These are phyloP conservation scores for Acidomyces sp. DNA, from an alignment of 495 filamentous ascomycete genomes.

Conservation along the genomic window DNA sequence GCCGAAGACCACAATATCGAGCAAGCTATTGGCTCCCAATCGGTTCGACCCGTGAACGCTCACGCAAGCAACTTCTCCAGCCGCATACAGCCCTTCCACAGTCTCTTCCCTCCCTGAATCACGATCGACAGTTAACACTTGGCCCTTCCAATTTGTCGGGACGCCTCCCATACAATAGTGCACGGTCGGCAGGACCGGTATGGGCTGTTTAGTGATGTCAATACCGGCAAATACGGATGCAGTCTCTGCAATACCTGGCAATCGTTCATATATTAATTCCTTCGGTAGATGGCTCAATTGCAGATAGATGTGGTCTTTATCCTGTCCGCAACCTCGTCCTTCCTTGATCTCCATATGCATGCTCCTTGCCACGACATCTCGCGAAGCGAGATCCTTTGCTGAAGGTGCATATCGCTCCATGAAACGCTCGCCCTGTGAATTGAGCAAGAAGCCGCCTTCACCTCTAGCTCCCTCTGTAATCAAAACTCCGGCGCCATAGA, in stretches of 20 bases:
- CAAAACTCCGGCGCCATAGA: conserved; percentile 93
- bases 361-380: conserved; percentile 91
- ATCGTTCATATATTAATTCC: conserved; percentile 84
- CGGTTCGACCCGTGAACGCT: conserved; percentile 96
- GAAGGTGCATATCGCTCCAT: conserved; percentile 97
- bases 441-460: conserved; percentile 93
- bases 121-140: conserved; percentile 77
- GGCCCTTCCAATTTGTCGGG: conserved; percentile 90
- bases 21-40: conserved; percentile 91
- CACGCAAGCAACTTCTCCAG: conserved; percentile 92
- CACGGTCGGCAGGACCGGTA: conserved; percentile 90
- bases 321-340: conserved; percentile 85
- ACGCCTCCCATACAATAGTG: conserved; percentile 99
- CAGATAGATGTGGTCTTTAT: conserved; percentile 96
- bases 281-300: conserved; percentile 88
- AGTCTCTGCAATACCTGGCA: conserved; percentile 96
- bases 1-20: conserved; percentile 93
- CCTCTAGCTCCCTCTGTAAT: conserved; percentile 96
- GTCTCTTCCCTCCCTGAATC: conserved; percentile 71
- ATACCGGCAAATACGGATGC: conserved; percentile 93
- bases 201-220: conserved; percentile 91
- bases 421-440: conserved; percentile 91
- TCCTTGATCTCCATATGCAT: conserved; percentile 98
- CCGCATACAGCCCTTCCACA: conserved; percentile 89
- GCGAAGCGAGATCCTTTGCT: conserved; percentile 87